Base-by-base conservation (phyloP, 371 early-diverging fungal genomes). In the Circinella minor region DNA sequence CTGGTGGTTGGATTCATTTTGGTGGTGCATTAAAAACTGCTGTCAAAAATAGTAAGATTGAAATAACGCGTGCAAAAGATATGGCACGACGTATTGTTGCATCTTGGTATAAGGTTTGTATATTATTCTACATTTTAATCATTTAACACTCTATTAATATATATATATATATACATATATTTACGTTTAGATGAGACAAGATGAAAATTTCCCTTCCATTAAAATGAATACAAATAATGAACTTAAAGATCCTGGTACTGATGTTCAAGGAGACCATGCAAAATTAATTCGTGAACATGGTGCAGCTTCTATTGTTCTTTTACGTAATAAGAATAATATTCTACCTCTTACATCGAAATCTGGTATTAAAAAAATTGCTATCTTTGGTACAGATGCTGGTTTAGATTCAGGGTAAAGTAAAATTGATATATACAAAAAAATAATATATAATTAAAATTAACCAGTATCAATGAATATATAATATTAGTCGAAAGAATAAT, bases 61-160 rank as follows among this genome's bases (percentile, higher is more conserved):
- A 59, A 14, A 74, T 73, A 37, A 60, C 54, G 8, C 73, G 79
- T 55, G 76, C 84, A 36, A 63, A 36, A 8, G 90, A 89, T 54
- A 87, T 88, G 86, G 85, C 80, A 51, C 80, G 67, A 36, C 81
- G 90, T 62, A 83, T 89, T 67, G 76, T 88, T 37, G 83, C 88
- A 39, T 66, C 89, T 13, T 84, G 81, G 79, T 87, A 84, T 69
- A 81, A 81, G 71, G 66, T 81, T 14, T 11, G 63, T 17, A 15
- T 54, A 6, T 43, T 61, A 9, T 0, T 43, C 0, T 43, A 43
- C 3, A 43, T 43, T 43, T 43, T 1, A 43, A 43, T 43, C 11
- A 9, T 43, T 43, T 43, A 9, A 43, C 43, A 9, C 6, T 4
- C 39, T 6, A 9, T 11, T 43, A 9, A 43, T 3, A 9, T 43